Percentiles rank a stretch among this genome's conserved stretches.
These are phyloP conservation scores for Pichia sp. DNA, from an alignment of 1,139 yeast species.

Conservation along the genomic window DNA sequence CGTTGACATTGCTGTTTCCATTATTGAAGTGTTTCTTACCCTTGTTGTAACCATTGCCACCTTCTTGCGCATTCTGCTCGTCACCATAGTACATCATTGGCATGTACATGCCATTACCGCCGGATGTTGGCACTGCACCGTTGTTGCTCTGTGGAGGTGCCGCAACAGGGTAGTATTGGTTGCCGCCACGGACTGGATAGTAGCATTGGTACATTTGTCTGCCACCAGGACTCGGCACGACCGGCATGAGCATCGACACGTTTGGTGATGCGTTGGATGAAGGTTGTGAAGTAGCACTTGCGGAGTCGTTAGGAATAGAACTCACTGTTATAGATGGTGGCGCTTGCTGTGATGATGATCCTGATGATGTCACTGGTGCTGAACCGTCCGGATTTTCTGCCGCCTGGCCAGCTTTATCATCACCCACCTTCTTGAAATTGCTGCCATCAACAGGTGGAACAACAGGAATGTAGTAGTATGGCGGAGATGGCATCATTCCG, in stretches of 20 bases:
- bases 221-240: not conserved
- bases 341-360: not conserved
- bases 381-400: not conserved
- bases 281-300: too few species aligned
- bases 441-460: conserved; percentile 4
- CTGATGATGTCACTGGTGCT: not conserved
- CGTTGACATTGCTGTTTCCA: not conserved
- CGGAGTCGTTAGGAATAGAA: not conserved
- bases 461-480: conserved; percentile 17
- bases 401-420: too few species aligned
- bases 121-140: too few species aligned
- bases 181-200: conserved; percentile 9
- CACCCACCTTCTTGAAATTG: not conserved
- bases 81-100: conserved; percentile 11
- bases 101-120: conserved; percentile 4
- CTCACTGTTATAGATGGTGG: not conserved
- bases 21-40: not conserved
- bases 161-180: conserved; percentile 4
- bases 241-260: conserved; percentile 6
- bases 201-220: conserved; percentile 15
- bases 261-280: not conserved
- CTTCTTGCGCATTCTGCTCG: not conserved
- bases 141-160: conserved; percentile 1
- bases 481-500: not conserved
- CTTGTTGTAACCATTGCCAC: not conserved